phyloP scores from a whole-genome alignment of 495 filamentous ascomycete species.

The Bacidia rubella region DNA sequence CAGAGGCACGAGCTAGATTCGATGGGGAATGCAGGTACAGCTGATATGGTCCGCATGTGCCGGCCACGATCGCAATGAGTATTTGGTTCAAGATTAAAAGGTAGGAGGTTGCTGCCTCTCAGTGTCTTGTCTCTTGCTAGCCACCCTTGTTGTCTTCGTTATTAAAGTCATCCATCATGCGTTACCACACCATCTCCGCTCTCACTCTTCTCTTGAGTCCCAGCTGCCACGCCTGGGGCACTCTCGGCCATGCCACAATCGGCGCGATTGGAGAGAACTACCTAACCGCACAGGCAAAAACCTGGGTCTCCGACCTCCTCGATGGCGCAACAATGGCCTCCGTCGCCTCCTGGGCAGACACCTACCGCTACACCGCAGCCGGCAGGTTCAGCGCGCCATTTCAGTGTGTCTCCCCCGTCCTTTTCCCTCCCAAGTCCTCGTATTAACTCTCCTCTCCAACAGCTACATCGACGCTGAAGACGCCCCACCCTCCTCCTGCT shows the following conservation, averaged over 20 bases:
- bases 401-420: slow-evolving; percentile 22
- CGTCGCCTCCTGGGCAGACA: slow-evolving; percentile 50
- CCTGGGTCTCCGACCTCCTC: slow-evolving; percentile 36
- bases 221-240: slow-evolving; percentile 34
- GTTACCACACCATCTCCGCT: background rate
- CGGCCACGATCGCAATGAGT: background rate
- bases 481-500: slow-evolving; percentile 41
- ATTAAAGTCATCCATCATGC: slow-evolving; percentile 6
- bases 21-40: slow-evolving; percentile 9
- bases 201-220: slow-evolving; percentile 11
- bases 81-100: background rate
- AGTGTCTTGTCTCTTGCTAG: background rate
- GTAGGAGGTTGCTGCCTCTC: background rate
- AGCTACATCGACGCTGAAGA: slow-evolving; percentile 52
- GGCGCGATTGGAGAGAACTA: slow-evolving; percentile 46
- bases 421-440: background rate
- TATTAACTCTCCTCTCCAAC: background rate
- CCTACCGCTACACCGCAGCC: slow-evolving; percentile 38
- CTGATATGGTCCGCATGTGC: background rate
- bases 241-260: slow-evolving; percentile 47
- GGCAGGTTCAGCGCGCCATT: slow-evolving; percentile 39
- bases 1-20: background rate
- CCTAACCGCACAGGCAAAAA: slow-evolving; percentile 28
- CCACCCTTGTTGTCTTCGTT: background rate
- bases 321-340: slow-evolving; percentile 39